Conservation (phyloP, 495 filamentous ascomycete species). For the Symbiotaphrina buchneri region DNA sequence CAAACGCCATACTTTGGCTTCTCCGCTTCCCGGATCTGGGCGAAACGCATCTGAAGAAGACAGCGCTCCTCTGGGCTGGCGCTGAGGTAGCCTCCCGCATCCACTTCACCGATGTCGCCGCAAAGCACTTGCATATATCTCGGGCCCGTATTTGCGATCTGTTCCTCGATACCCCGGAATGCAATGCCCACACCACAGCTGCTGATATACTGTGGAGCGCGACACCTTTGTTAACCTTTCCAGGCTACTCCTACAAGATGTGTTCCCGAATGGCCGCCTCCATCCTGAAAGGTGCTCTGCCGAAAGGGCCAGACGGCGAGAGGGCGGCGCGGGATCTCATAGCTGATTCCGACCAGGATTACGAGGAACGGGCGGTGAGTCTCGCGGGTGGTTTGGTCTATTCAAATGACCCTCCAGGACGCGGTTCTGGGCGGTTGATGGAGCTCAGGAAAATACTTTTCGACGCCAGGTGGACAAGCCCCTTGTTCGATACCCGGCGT, state of each 20-base stretch:
- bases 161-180: slow-evolving; percentile 94
- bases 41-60: slow-evolving; percentile 62
- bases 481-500: slow-evolving; percentile 73
- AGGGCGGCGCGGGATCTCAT: slow-evolving; percentile 54
- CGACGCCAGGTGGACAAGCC: slow-evolving; percentile 57
- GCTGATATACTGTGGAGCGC: slow-evolving; percentile 93
- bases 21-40: slow-evolving; percentile 90
- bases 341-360: slow-evolving; percentile 50
- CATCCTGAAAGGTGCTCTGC: slow-evolving; percentile 75
- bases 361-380: slow-evolving; percentile 58
- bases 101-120: slow-evolving; percentile 89
- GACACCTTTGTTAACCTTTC: slow-evolving; percentile 81
- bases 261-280: slow-evolving; percentile 94
- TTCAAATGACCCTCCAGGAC: slow-evolving; percentile 22
- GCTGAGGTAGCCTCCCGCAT: slow-evolving; percentile 76
- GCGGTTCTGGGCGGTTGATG: slow-evolving; percentile 40
- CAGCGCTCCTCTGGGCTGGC: slow-evolving; percentile 65
- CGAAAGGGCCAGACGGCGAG: slow-evolving; percentile 39
- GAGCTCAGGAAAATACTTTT: slow-evolving; percentile 65
- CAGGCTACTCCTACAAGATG: slow-evolving; percentile 96
- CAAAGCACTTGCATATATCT: slow-evolving; percentile 85
- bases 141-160: slow-evolving; percentile 82
- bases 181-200: slow-evolving; percentile 94
- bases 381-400: slow-evolving; percentile 51
- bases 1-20: slow-evolving; percentile 85